Percentiles rank a stretch among this genome's conserved stretches.
Evolutionary conservation across 208 protist genomes (phyloP).

Genomic region (Leishmania turanica): DNA sequence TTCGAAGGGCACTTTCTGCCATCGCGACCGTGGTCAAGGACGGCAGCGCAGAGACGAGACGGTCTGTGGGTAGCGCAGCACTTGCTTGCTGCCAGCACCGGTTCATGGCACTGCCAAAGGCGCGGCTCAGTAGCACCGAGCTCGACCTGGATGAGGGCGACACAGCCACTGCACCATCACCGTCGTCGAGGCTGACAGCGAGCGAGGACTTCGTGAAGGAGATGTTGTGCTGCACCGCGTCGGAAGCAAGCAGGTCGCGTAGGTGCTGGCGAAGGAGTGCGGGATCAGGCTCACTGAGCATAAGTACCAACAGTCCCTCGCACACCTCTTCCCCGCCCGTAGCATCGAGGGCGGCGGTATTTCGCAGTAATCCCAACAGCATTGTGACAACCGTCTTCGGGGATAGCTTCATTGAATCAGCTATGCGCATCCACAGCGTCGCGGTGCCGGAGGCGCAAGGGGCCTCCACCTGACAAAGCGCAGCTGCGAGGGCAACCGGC

Average conservation of each 20-base stretch:
- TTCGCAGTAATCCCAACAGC: slow-evolving; percentile 4
- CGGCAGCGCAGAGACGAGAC: slow-evolving; percentile 5
- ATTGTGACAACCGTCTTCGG: not conserved
- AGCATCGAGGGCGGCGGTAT: not conserved
- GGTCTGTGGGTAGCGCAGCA: not conserved
- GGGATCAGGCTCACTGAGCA: not conserved
- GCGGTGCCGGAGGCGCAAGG: not conserved
- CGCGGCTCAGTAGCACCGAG: not conserved
- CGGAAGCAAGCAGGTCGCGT: not conserved
- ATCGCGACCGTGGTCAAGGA: not conserved
- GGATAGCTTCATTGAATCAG: slow-evolving; percentile 2
- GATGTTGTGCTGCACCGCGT: slow-evolving; percentile 2
- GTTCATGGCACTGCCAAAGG: not conserved
- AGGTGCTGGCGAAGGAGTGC: not conserved
- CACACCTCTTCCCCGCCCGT: slow-evolving; percentile 6
- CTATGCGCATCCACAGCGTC: slow-evolving; percentile 7
- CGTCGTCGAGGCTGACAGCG: not conserved
- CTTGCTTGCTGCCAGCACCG: slow-evolving; percentile 12
- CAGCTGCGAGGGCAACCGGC: slow-evolving; percentile 4
- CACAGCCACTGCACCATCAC: not conserved
- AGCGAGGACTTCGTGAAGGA: not conserved
- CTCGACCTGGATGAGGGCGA: not conserved
- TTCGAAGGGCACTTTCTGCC: not conserved
- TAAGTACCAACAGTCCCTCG: slow-evolving; percentile 6
- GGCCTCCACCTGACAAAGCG: slow-evolving; percentile 6